A percentile compares a stretch with the other conserved stretches of the same genome.
phyloP scores from a whole-genome alignment of 2,329 filamentous ascomycete species.

The Didymella pomorum region DNA sequence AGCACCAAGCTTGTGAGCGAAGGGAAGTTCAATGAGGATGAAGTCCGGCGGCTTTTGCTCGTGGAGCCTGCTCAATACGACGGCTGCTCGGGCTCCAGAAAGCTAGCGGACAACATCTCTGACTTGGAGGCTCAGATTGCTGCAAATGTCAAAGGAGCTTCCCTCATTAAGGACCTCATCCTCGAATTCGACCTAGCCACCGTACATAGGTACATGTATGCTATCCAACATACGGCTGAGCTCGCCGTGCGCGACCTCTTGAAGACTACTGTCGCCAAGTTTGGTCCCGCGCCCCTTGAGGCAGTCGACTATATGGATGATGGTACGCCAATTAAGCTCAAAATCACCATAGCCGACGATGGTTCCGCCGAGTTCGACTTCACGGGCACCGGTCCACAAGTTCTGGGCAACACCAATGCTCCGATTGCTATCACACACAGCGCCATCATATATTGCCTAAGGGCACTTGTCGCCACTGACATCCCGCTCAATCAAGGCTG shows the following conservation, averaged over 20 bases:
- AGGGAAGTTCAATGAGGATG: conserved; percentile 49
- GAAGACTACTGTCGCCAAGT: conserved; percentile 22
- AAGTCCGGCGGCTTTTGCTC: conserved; percentile 36
- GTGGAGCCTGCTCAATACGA: conserved; percentile 47
- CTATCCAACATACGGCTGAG: conserved; percentile 51
- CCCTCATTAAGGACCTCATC: conserved; percentile 47
- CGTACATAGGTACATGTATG: conserved; percentile 53
- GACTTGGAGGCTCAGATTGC: conserved; percentile 47
- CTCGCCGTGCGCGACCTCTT: conserved; percentile 44
- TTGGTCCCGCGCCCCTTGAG: conserved; percentile 17
- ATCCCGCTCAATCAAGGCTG: conserved; percentile 55
- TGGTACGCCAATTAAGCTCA: conserved; percentile 44
- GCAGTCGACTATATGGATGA: conserved; percentile 50
- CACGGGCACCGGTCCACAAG: conserved; percentile 34
- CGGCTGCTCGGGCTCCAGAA: conserved; percentile 50
- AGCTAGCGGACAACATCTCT: conserved; percentile 42
- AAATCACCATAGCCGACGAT: conserved; percentile 11
- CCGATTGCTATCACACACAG: conserved; percentile 62
- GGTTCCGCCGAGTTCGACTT: conserved; percentile 27
- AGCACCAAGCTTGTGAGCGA: conserved; percentile 30
- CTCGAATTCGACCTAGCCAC: conserved; percentile 43
- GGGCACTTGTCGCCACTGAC: conserved; percentile 43
- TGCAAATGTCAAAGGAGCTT: conserved; percentile 43
- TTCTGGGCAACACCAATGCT: conserved; percentile 48
- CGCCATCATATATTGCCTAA: conserved; percentile 57